Evolutionary conservation across 352 stramenopile genomes (phyloP), one percentile per base, ranked within the genome.

Genomic region (Phytophthora fragariae): DNA sequence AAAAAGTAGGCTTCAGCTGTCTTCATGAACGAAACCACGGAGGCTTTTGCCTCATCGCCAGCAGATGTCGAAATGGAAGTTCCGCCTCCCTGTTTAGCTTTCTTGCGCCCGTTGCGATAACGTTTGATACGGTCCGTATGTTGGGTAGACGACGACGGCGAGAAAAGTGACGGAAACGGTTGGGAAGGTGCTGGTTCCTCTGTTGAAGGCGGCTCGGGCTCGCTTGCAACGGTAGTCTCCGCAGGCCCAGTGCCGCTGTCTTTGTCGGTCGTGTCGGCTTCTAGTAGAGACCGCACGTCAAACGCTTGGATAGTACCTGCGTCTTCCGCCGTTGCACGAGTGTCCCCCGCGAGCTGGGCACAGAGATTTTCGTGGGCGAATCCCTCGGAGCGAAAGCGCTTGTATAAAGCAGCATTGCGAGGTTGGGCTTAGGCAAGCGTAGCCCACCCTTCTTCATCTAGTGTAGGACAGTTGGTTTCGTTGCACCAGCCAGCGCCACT

Each of bases 241-340:
- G 24, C 24, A 27, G 24, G 24, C 2, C 24, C 24, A 27, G 24
- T 27, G 24, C 24, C 24, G 24, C 24, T 27, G 24, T 27, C 24
- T 27, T 27, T 27, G 24, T 27, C 24, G 24, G 27, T 1, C 17
- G 21, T 35, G 7, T 50, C 9, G 24, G 24, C 60, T 46, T 53
- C 39, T 37, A 60, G 14, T 12, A 53, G 19, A 9, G 8, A 17
- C 17, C 33, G 2, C 6, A 29, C 53, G 6, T 62, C 53, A 52
- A 69, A 57, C 17, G 21, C 14, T 15, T 24, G 15, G n/a, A 68
- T 35, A 27, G 24, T 27, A 29, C 11, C 4, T 8, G 52, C 62
- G 57, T 69, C 35, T n/a, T 69, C 53, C 19, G 62, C 62, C 17
- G 53, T 69, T 39, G 39, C 62, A 27, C 62, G 39, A 2, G 62